Conservation (phyloP, 352 stramenopile genomes). For the Globisporangium spiculum region DNA sequence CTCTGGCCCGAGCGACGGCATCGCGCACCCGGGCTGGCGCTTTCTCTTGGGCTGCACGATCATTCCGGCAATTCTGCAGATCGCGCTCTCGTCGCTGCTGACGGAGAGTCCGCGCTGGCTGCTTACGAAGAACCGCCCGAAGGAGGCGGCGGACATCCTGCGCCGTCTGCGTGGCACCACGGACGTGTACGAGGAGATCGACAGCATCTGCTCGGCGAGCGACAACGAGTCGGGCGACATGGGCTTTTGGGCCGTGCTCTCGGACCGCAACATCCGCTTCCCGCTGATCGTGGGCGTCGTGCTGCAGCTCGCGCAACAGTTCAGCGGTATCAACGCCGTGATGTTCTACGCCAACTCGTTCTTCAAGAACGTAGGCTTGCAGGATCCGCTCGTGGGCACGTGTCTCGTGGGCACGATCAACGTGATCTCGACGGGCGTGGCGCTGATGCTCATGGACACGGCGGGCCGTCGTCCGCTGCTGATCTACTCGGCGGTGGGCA, state of each 20-base stretch:
- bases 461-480: slow-evolving; percentile 60
- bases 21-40: slow-evolving; percentile 60
- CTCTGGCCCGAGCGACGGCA: slow-evolving; percentile 48
- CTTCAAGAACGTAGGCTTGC: slow-evolving; percentile 66
- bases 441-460: slow-evolving; percentile 74
- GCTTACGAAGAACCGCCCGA: slow-evolving; percentile 68
- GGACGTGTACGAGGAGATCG: slow-evolving; percentile 79
- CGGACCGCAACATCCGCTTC: slow-evolving; percentile 60
- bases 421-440: slow-evolving; percentile 68
- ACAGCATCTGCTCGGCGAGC: slow-evolving; percentile 77
- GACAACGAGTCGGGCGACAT: slow-evolving; percentile 68
- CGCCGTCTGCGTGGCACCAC: slow-evolving; percentile 61
- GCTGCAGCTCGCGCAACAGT: slow-evolving; percentile 67
- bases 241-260: slow-evolving; percentile 65
- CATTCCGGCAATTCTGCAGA: slow-evolving; percentile 59
- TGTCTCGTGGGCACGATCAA: slow-evolving; percentile 69
- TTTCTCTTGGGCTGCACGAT: slow-evolving; percentile 68
- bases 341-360: slow-evolving; percentile 83
- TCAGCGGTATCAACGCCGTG: slow-evolving; percentile 74
- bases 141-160: slow-evolving; percentile 70
- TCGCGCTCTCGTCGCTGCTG: slow-evolving; percentile 56
- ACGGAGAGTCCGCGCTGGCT: slow-evolving; percentile 72
- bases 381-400: slow-evolving; percentile 62
- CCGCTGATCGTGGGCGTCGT: slow-evolving; percentile 56
- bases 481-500: slow-evolving; percentile 65